These are phyloP conservation scores for Digitaria exilis DNA, from an alignment of 202 grass and related monocot genomes.

Conservation along the genomic window DNA sequence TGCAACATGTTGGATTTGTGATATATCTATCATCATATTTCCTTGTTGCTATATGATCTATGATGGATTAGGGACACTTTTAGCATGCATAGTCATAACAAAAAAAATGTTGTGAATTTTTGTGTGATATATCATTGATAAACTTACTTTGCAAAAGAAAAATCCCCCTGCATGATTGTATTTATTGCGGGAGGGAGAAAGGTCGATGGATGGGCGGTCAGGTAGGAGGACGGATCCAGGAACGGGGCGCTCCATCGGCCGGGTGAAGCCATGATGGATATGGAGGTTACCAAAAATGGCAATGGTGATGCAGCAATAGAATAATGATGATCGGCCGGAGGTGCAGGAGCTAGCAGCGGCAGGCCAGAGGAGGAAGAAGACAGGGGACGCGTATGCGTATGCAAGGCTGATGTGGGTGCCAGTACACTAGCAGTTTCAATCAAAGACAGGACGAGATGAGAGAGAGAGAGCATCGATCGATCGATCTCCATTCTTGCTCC, in stretches of 20 bases:
- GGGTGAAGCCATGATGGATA: slow-evolving; percentile 43
- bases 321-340: slow-evolving; percentile 27
- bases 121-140: too few species aligned
- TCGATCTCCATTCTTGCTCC: not conserved
- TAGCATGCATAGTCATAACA: too few species aligned
- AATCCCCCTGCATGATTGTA: not conserved
- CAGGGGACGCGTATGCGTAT: slow-evolving; percentile 37
- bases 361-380: not conserved
- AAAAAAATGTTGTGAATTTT: too few species aligned
- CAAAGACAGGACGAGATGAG: not conserved
- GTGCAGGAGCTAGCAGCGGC: not conserved
- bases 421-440: slow-evolving; percentile 19
- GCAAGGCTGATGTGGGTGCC: slow-evolving; percentile 40
- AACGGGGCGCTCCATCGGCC: not conserved
- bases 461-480: not conserved
- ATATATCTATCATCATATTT: too few species aligned
- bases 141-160: too few species aligned
- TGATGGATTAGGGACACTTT: too few species aligned
- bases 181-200: slow-evolving; percentile 7
- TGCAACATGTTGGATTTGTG: too few species aligned
- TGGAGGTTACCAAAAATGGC: slow-evolving; percentile 44
- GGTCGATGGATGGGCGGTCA: slow-evolving; percentile 22
- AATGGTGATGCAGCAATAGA: slow-evolving; percentile 43
- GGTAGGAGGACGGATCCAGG: slow-evolving; percentile 17
- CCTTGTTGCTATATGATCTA: too few species aligned